Evolutionary conservation across 805 yeast genomes (phyloP).

Genomic region (Candida verbasci): DNA sequence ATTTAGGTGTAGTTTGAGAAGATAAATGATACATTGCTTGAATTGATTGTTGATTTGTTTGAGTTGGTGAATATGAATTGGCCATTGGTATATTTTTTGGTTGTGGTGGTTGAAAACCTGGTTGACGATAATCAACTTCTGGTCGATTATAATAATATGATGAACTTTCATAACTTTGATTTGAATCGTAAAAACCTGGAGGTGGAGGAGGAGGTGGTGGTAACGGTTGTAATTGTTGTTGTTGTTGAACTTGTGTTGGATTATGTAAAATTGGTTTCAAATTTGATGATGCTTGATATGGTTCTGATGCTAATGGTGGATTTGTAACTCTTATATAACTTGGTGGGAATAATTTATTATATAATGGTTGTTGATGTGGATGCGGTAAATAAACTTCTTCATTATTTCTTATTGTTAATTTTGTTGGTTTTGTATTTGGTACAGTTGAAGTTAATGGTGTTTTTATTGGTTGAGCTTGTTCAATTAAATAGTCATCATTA

Average conservation of each 20-base stretch:
- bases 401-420: conserved; percentile 7
- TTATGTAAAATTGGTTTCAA: conserved; percentile 4
- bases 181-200: background rate
- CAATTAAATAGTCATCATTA: conserved; percentile 47
- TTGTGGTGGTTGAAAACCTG: conserved; percentile 2
- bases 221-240: background rate
- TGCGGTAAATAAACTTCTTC: conserved; percentile 19
- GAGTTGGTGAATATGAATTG: no score
- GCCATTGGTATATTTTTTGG: conserved; percentile 1
- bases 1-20: no score
- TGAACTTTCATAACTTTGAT: background rate
- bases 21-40: no score
- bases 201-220: conserved; percentile 3
- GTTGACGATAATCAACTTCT: background rate
- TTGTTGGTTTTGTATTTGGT: conserved; percentile 11
- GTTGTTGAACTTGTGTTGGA: background rate
- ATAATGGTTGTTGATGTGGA: conserved; percentile 15
- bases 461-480: conserved; percentile 45
- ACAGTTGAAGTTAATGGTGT: conserved; percentile 22
- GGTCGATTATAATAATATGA: background rate
- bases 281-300: conserved; percentile 1
- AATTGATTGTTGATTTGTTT: no score
- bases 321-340: background rate
- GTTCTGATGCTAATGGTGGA: background rate
- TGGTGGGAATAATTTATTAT: conserved; percentile 19